A percentile compares a stretch with the other conserved stretches of the same genome.
phyloP scores from a whole-genome alignment of 495 filamentous ascomycete species.

The Penicillium canariense region DNA sequence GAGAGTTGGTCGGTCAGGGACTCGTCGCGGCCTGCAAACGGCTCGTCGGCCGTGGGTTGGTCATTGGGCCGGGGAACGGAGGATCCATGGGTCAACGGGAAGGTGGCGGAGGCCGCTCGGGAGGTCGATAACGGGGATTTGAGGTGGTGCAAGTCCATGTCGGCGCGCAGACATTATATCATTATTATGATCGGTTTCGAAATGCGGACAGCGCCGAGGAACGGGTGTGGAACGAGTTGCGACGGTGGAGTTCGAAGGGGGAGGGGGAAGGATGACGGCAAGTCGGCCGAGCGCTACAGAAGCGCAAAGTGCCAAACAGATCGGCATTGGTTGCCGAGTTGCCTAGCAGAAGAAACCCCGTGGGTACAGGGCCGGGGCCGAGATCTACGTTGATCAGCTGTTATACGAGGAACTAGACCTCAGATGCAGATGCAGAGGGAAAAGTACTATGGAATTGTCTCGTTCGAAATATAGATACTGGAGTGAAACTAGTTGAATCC shows the following conservation, averaged over 20 bases:
- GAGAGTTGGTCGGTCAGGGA: neutral
- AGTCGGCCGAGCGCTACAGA: neutral
- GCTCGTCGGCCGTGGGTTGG: slow-evolving; percentile 15
- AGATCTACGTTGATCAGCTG: neutral
- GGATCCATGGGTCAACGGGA: slow-evolving; percentile 32
- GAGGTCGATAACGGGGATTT: slow-evolving; percentile 14
- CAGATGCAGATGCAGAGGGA: no score
- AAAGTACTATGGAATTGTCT: slow-evolving; percentile 3
- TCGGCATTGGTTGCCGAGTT: neutral
- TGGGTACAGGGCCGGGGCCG: neutral
- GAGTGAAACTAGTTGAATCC: slow-evolving; percentile 4
- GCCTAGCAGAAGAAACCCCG: neutral
- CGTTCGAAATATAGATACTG: neutral
- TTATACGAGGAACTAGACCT: neutral
- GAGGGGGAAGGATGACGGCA: slow-evolving; percentile 5
- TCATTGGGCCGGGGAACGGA: slow-evolving; percentile 15
- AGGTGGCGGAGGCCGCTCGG: slow-evolving; percentile 19
- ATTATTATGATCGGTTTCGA: neutral
- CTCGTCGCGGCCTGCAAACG: slow-evolving; percentile 15
- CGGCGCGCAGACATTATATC: neutral
- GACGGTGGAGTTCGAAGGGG: neutral
- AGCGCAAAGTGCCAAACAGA: neutral
- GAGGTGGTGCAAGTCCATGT: slow-evolving; percentile 26
- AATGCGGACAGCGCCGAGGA: neutral
- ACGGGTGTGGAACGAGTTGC: neutral